A percentile compares a stretch with the other conserved stretches of the same genome.
These are phyloP conservation scores for Euptelea pleiosperma DNA, from an alignment of 164 flowering plant genomes.

Conservation along the genomic window DNA sequence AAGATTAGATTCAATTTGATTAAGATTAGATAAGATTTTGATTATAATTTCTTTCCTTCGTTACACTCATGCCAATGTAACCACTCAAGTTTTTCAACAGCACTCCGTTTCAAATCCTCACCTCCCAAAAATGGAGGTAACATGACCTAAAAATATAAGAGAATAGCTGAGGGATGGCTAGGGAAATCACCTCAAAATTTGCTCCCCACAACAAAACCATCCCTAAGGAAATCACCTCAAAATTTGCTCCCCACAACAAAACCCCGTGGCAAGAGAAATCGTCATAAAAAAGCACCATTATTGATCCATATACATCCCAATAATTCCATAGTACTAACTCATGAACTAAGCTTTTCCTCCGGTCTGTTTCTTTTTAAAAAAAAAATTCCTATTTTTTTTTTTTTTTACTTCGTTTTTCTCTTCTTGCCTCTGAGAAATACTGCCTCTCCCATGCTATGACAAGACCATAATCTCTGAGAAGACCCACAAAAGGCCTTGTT, in stretches of 20 bases:
- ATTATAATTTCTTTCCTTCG: no score
- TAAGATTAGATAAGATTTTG: no score
- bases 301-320: conserved; percentile 28
- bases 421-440: background rate
- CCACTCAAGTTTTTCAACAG: no score
- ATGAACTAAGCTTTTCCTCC: conserved; percentile 13
- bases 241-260: no score
- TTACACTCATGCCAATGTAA: no score
- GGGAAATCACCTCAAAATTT: conserved; percentile 21
- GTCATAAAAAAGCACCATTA: conserved; percentile 7
- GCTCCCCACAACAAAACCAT: no score
- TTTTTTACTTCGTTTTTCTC: background rate
- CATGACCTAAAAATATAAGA: background rate
- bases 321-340: conserved; percentile 19
- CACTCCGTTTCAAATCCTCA: no score
- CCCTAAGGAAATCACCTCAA: no score
- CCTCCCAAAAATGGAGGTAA: background rate
- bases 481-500: no score
- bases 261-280: conserved; percentile 20
- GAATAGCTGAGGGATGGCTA: conserved; percentile 8
- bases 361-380: no score
- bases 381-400: conserved; percentile 9
- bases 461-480: conserved; percentile 3
- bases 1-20: no score
- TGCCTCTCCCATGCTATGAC: background rate